Evolutionary conservation across 805 yeast species (phyloP).

Genomic region (Lachancea fermentati): DNA sequence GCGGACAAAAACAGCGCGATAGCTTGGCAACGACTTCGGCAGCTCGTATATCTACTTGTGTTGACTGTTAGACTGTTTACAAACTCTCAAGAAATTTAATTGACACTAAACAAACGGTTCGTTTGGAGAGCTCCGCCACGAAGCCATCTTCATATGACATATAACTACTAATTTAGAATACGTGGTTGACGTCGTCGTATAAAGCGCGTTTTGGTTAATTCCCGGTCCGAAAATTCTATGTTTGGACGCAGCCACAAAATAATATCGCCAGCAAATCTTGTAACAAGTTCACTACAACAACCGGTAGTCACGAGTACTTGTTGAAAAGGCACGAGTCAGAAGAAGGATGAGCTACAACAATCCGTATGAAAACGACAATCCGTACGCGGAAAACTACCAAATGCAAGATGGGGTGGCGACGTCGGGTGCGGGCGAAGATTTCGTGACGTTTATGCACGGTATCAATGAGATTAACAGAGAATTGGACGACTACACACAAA

Average conservation of each 20-base stretch:
- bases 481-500: slow-evolving; percentile 62
- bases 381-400: slow-evolving; percentile 19
- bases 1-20: no score
- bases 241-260: neutral
- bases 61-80: no score
- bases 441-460: slow-evolving; percentile 61
- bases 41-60: no score
- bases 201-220: neutral
- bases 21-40: no score
- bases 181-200: neutral
- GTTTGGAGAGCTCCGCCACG: no score
- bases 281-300: neutral
- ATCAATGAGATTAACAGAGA: slow-evolving; percentile 63
- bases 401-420: slow-evolving; percentile 17
- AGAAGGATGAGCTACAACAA: slow-evolving; percentile 29
- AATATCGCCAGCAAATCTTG: neutral
- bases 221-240: neutral
- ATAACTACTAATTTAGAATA: neutral
- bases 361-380: slow-evolving; percentile 24
- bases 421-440: slow-evolving; percentile 39
- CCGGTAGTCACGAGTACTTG: neutral
- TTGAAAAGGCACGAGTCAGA: neutral
- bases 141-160: neutral
- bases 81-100: no score
- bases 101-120: no score